phyloP scores from a whole-genome alignment of 495 filamentous ascomycete genomes.

The Saxophila tyrrhenica region DNA sequence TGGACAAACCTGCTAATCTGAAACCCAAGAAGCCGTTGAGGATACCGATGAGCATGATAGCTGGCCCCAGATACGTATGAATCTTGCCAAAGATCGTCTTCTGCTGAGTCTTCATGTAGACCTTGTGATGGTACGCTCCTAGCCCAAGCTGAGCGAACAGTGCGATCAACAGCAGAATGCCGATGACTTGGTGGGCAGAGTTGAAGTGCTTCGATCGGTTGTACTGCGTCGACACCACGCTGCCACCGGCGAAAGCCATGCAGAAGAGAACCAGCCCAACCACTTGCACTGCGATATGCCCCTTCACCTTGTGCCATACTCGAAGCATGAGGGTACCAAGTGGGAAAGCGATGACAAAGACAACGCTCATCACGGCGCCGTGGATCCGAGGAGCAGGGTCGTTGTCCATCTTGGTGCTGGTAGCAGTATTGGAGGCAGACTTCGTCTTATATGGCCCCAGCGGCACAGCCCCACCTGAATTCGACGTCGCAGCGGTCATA shows the following conservation, averaged over 20 bases:
- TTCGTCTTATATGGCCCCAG: slow-evolving; percentile 1
- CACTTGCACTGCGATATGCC: slow-evolving; percentile 39
- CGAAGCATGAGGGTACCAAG: slow-evolving; percentile 42
- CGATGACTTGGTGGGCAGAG: slow-evolving; percentile 48
- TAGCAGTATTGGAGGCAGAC: not conserved
- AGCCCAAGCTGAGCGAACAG: slow-evolving; percentile 39
- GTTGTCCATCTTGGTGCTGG: slow-evolving; percentile 10
- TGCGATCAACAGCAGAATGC: slow-evolving; percentile 39
- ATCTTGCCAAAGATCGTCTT: slow-evolving; percentile 35
- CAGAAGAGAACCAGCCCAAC: slow-evolving; percentile 35
- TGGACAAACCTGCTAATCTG: slow-evolving; percentile 17
- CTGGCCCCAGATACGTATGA: slow-evolving; percentile 41
- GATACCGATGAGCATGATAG: slow-evolving; percentile 38
- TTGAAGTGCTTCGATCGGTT: slow-evolving; percentile 42
- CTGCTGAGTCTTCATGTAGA: slow-evolving; percentile 35
- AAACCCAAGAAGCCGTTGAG: slow-evolving; percentile 39
- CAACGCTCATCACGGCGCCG: slow-evolving; percentile 40
- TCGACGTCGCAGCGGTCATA: slow-evolving; percentile 36
- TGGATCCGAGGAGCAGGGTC: slow-evolving; percentile 36
- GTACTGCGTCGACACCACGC: slow-evolving; percentile 39
- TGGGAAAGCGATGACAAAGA: slow-evolving; percentile 44
- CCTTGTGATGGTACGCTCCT: slow-evolving; percentile 37
- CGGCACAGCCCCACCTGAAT: slow-evolving; percentile 10
- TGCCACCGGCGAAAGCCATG: slow-evolving; percentile 39
- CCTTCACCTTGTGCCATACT: slow-evolving; percentile 35